These are phyloP conservation scores for Takashimella koratensis DNA, from an alignment of 1,284 basidiomycete species.

Conservation along the genomic window DNA sequence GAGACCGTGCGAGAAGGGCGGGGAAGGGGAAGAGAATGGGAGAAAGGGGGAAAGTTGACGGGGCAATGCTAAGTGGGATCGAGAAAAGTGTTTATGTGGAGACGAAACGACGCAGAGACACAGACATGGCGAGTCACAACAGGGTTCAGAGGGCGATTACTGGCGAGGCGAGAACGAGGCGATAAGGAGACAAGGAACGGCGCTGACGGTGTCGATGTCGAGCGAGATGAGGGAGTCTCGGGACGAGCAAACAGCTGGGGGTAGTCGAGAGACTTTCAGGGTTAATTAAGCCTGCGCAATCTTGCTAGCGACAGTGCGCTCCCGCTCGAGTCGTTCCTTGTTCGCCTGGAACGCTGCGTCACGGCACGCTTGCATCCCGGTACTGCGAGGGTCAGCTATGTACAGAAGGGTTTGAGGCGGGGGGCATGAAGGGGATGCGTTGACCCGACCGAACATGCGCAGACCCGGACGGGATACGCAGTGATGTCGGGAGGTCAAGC, in stretches of 20 bases:
- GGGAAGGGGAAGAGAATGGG: background rate
- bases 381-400: constrained; percentile 26
- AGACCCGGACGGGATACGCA: too few relatives aligned
- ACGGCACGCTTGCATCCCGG: constrained; percentile 48
- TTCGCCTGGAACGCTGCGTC: constrained; percentile 52
- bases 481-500: too few relatives aligned
- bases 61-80: background rate
- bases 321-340: constrained; percentile 49
- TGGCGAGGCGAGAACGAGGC: background rate
- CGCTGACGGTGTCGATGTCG: background rate
- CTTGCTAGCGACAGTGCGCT: constrained; percentile 49
- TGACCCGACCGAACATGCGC: too few relatives aligned
- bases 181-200: background rate
- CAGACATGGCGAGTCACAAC: background rate
- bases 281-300: constrained; percentile 48
- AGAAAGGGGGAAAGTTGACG: background rate
- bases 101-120: too few relatives aligned
- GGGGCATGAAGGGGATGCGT: too few relatives aligned
- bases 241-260: too few relatives aligned
- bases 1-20: background rate
- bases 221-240: background rate
- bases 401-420: background rate
- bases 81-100: too few relatives aligned
- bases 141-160: background rate
- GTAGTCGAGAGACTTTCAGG: too few relatives aligned